Base-by-base conservation (phyloP, 225 moss, liverwort and hornwort species). In the Pleurozium schreberi region DNA sequence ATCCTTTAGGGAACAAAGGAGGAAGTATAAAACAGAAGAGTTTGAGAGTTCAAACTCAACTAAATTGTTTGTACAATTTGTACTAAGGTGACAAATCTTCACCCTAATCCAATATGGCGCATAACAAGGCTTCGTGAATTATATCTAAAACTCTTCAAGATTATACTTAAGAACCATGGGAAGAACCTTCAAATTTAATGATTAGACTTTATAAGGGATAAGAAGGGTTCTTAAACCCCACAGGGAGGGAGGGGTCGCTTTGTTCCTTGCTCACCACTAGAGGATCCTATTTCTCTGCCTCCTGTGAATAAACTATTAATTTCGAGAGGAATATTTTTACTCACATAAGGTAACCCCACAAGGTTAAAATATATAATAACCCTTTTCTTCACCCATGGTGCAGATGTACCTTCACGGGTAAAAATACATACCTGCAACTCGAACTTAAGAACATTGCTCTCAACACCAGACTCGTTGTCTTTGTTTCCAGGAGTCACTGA, bases 371-470 rank as follows among this genome's bases (percentile, higher is more conserved):
- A 67, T 42, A 47, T 12, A 82, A 83, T 76, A 27, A 89, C n/a
- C n/a, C 45, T 42, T 70, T 26, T 70, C 25, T 42, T 25, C 23
- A 69, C 23, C 38, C 13, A 57, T 18, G n/a, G 26, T 38, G 58
- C 25, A 27, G 79, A 79, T 27, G 58, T 40, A 40, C 79, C 78
- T 26, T 28, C 40, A 17, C 7, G 27, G 6, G 27, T 40, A 26
- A n/a, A 80, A 79, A 40, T 27, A 27, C 69, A 61, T 68, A 98
- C 98, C 98, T 97, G 98, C 85, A 98, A 92, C 92, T 95, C 95
- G 73, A 98, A 97, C 87, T 98, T 98, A 42, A 98, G 91, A 89
- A 95, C 93, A 83, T 96, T 98, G 61, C 94, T 92, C 91, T 97
- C 97, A 61, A 95, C 94, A 68, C 97, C 95, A 78, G 91, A 93